Evolutionary conservation across 2,329 filamentous ascomycete species (phyloP), one percentile per base, ranked within the genome.

Genomic region (Aspergillus luchuensis): DNA sequence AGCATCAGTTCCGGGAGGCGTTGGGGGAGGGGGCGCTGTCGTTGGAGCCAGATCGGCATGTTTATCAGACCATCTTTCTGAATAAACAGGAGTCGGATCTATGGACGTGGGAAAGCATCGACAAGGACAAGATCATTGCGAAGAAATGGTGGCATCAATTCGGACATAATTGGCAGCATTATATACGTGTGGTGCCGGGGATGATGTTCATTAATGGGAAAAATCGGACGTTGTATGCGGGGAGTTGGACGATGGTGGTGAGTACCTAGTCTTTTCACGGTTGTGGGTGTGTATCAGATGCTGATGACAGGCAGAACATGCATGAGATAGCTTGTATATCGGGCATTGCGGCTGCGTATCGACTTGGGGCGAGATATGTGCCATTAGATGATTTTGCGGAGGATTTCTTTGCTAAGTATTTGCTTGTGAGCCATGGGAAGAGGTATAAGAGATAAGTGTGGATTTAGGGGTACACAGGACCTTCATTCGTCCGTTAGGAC

Each of bases 131-230:
- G 64, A 82, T 87, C 49, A 87, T 87, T 36, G 74, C 81, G 5
- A 78, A 80, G 53, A 85, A 87, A 63, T 87, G 84, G 85, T 87
- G 85, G 85, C 85, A 87, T 67, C 85, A 87, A 67, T 80, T 87
- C 38, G 85, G 84, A 58, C 85, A 87, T 66, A 80, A 80, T 1
- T 87, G 81, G 80, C 85, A 84, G 17, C 85, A 88, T 67, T 87
- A 87, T 70, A 69, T 82, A 4, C 81, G 84, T 39, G 85, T 87
- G 1, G 87, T 92, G 1, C 89, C 89, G 0, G 86, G 86, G 64
- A 84, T 92, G 82, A 89, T 89, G 87, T 84, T 89, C 23, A 81
- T 92, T 3, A 88, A 92, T 64, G 88, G 87, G 0, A 84, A 80
- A 62, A 85, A 85, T 25, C 79, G 80, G 52, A 91, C 89, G 0